phyloP scores from a whole-genome alignment of 257 asterid species.

The Nicotiana paniculata region DNA sequence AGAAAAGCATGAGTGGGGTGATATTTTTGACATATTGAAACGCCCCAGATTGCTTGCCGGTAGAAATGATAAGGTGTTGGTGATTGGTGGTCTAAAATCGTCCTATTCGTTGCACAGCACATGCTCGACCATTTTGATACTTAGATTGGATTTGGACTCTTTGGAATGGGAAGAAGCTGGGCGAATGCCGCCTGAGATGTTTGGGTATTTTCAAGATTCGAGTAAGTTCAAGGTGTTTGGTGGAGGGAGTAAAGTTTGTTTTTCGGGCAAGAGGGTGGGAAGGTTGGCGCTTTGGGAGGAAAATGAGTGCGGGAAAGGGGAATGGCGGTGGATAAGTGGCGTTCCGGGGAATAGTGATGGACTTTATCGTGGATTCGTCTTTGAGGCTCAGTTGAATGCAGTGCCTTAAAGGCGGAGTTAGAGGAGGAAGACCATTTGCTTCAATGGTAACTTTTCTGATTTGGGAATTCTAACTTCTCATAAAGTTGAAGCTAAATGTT shows the following conservation, averaged over 20 bases:
- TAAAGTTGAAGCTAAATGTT: slow-evolving; percentile 10
- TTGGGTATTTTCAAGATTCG: slow-evolving; percentile 65
- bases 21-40: slow-evolving; percentile 71
- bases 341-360: slow-evolving; percentile 90
- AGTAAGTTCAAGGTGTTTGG: slow-evolving; percentile 97
- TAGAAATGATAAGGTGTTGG: slow-evolving; percentile 51
- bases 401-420: slow-evolving; percentile 30
- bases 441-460: slow-evolving; percentile 16
- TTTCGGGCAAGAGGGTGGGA: slow-evolving; percentile 85
- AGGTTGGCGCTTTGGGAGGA: slow-evolving; percentile 85
- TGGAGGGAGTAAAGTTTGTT: slow-evolving; percentile 76
- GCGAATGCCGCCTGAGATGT: slow-evolving; percentile 88
- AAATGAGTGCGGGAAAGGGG: slow-evolving; percentile 43
- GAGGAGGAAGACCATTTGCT: neutral
- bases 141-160: slow-evolving; percentile 80
- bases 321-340: slow-evolving; percentile 82
- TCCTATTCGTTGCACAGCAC: slow-evolving; percentile 69
- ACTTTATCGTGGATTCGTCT: slow-evolving; percentile 71
- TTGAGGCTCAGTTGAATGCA: slow-evolving; percentile 69
- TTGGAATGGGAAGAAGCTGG: slow-evolving; percentile 96
- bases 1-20: slow-evolving; percentile 89
- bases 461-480: neutral
- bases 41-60: slow-evolving; percentile 74
- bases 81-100: slow-evolving; percentile 81
- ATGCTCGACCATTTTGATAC: slow-evolving; percentile 74